phyloP scores from a whole-genome alignment of 345 rosid genomes.

The Stellera chamaejasme region DNA sequence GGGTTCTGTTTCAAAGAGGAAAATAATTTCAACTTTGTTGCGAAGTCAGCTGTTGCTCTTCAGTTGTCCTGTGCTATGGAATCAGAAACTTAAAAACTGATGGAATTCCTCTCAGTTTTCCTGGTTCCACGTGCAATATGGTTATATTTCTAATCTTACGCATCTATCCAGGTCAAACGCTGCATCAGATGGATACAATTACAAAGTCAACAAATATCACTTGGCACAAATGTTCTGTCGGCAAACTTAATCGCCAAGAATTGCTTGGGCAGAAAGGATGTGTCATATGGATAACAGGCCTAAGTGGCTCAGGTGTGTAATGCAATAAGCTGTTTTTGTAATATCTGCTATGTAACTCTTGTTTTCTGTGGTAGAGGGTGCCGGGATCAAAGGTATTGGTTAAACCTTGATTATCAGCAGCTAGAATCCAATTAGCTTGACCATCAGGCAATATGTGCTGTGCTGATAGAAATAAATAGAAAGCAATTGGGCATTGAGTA shows the following conservation, averaged over 20 bases:
- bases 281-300: slow-evolving; percentile 76
- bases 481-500: too few species aligned
- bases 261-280: slow-evolving; percentile 72
- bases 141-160: slow-evolving; percentile 14
- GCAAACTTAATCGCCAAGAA: slow-evolving; percentile 43
- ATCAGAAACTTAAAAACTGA: too few species aligned
- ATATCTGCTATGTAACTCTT: background rate
- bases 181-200: slow-evolving; percentile 26
- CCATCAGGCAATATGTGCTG: too few species aligned
- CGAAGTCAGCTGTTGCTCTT: too few species aligned
- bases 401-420: too few species aligned
- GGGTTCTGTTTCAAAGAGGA: too few species aligned
- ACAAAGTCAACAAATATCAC: slow-evolving; percentile 53
- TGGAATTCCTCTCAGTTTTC: too few species aligned
- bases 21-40: too few species aligned
- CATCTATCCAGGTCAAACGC: slow-evolving; percentile 43
- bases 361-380: background rate
- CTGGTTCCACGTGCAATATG: background rate
- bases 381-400: too few species aligned
- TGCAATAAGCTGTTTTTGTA: background rate
- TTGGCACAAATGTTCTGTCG: slow-evolving; percentile 61
- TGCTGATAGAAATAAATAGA: too few species aligned
- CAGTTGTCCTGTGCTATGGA: too few species aligned
- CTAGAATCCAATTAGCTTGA: too few species aligned
- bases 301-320: slow-evolving; percentile 79